These are phyloP conservation scores for Prunus mira DNA, from an alignment of 306 rosid species.

Conservation along the genomic window DNA sequence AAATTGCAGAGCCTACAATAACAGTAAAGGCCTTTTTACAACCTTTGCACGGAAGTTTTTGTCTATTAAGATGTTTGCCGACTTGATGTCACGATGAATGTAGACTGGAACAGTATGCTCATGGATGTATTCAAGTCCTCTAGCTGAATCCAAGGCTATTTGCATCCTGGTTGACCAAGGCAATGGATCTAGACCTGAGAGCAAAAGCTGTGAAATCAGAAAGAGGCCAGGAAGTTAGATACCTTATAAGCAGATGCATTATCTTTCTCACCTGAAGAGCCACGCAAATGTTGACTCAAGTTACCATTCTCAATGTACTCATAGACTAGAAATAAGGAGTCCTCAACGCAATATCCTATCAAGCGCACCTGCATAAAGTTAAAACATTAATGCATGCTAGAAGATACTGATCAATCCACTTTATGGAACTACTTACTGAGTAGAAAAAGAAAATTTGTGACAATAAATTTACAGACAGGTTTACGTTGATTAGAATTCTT, in stretches of 20 bases:
- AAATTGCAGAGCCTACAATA: background rate
- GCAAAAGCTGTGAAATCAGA: conserved; percentile 12
- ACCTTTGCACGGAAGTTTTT: conserved; percentile 71
- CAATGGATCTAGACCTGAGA: conserved; percentile 54
- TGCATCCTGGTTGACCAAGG: conserved; percentile 69
- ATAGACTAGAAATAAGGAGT: conserved; percentile 67
- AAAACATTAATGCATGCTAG: background rate
- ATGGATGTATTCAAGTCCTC: conserved; percentile 81
- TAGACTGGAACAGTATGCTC: conserved; percentile 81
- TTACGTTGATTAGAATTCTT: too few species aligned
- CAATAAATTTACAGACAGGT: too few species aligned
- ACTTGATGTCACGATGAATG: conserved; percentile 72
- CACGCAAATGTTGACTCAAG: conserved; percentile 60
- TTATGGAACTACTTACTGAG: too few species aligned
- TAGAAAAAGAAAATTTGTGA: too few species aligned
- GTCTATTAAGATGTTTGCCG: conserved; percentile 74
- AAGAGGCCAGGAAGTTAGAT: background rate
- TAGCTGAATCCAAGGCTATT: conserved; percentile 73
- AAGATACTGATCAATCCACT: background rate
- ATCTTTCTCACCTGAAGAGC: conserved; percentile 40
- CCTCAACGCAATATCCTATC: conserved; percentile 73
- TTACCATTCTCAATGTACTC: conserved; percentile 74
- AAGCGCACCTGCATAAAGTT: conserved; percentile 50
- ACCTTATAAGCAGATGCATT: background rate
- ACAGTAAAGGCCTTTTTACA: background rate